Evolutionary conservation across 148 eudicot species (phyloP).

Genomic region (Amaranthus palmeri): DNA sequence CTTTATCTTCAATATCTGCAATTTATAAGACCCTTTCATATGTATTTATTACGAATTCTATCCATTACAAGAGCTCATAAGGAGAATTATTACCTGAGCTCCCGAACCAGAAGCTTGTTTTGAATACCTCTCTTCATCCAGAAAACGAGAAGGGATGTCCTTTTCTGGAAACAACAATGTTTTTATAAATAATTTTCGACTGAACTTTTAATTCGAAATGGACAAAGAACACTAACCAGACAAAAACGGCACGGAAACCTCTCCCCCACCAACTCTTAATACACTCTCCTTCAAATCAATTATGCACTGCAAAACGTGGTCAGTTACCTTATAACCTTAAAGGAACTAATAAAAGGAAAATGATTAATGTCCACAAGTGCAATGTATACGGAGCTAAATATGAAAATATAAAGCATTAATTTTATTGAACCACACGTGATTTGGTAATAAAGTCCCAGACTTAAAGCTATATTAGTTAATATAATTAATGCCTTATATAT

Average conservation of each 20-base stretch:
- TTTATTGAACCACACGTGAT: too few relatives aligned
- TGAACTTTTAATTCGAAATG: neutral
- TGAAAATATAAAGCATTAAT: too few relatives aligned
- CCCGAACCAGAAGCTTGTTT: conserved; percentile 87
- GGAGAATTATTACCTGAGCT: conserved; percentile 47
- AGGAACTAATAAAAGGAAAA: neutral
- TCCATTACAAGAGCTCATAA: neutral
- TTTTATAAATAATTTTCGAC: neutral
- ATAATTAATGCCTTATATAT: too few relatives aligned
- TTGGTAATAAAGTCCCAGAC: too few relatives aligned
- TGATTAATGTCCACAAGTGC: too few relatives aligned
- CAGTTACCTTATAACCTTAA: conserved; percentile 4
- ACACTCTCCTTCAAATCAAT: conserved; percentile 95
- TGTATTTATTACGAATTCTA: too few relatives aligned
- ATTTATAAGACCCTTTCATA: too few relatives aligned
- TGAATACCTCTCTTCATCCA: conserved; percentile 70
- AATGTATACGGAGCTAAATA: too few relatives aligned
- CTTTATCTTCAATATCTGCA: too few relatives aligned
- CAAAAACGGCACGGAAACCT: conserved; percentile 90
- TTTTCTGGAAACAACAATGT: conserved; percentile 51
- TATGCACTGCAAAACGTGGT: conserved; percentile 55
- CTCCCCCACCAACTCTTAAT: conserved; percentile 95
- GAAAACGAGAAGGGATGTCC: conserved; percentile 75
- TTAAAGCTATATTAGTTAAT: too few relatives aligned
- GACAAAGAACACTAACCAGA: conserved; percentile 40